Evolutionary conservation across 192 early-diverging fungal species (phyloP), one percentile per base, ranked within the genome.

Genomic region (Coemansia sp.): DNA sequence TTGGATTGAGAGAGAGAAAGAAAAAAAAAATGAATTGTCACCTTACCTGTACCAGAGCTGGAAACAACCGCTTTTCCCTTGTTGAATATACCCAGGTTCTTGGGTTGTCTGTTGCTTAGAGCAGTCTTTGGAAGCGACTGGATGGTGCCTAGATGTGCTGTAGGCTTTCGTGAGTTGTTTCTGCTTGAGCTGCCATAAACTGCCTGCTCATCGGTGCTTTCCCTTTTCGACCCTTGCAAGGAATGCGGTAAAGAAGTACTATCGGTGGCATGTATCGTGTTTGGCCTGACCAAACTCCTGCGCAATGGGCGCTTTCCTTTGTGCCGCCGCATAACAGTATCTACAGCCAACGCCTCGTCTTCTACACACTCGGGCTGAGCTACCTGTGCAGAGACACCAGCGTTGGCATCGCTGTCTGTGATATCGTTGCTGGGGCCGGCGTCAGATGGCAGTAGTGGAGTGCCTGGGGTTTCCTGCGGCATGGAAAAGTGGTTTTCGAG

Each of bases 1-100:
- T 38, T 38, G 7, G 36, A 11, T 5, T 5, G 36, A 38, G 36
- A 11, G 36, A 56, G 16, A 25, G 22, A 25, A 25, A 25, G 22
- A 25, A 25, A 25, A 25, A 1, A 25, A 25, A 25, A 25, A 25
- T 25, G 22, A 25, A 5, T 12, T 14, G 10, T 33, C 1, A 30
- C 11, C 72, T 80, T 74, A 75, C 77, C 40, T 25, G 30, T 20
- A 25, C 40, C 55, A 28, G 52, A 4, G 48, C 56, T 63, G 17
- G 79, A 82, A n/a, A 65, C 79, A 36, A 73, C 79, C 3, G 79
- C 73, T 45, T 73, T 76, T 40, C 79, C 79, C 52, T 68, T 69
- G 62, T 70, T 82, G 66, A 82, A 82, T 32, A 82, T 76, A 10
- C 73, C 79, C 48, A 82, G 48, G 40, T 49, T 52, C 54, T 59